Base-by-base conservation (phyloP, 805 yeast genomes). In the Hanseniaspora thailandica region DNA sequence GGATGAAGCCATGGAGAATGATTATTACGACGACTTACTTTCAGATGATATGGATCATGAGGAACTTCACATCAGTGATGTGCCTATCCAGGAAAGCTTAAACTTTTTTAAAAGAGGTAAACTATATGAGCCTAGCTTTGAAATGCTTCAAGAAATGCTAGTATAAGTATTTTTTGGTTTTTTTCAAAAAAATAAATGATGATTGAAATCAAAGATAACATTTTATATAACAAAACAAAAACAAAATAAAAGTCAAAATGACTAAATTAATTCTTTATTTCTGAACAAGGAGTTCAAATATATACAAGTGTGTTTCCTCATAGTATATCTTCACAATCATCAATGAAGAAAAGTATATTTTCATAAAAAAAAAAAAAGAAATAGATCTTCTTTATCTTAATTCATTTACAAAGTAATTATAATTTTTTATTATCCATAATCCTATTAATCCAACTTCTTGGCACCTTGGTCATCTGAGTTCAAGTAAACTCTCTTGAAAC, bases 401-500 rank as follows among this genome's bases (percentile, higher is more conserved):
- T 26, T 43, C n/a, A 17, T 43, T 17, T 28, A 26, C 7, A 26
- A n/a, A 43, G 31, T n/a, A n/a, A n/a, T n/a, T n/a, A n/a, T n/a
- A n/a, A n/a, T n/a, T n/a, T n/a, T n/a, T n/a, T n/a, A n/a, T n/a
- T n/a, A n/a, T n/a, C n/a, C n/a, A n/a, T n/a, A n/a, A n/a, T n/a
- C n/a, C n/a, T n/a, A n/a, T n/a, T 19, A 41, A 25, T 41, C 46
- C 34, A 49, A 20, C 35, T 49, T 49, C 26, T 41, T 49, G 17
- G n/a, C 26, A 41, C 43, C 41, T 19, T 19, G 17, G 28, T 49
- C 53, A 34, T 49, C 47, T 25, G 39, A 25, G 8, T 33, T 49
- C 41, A 49, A 65, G 61, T 72, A 47, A 6, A 47, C 30, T 39
- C 52, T 47, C 31, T 90, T 90, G 63, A 84, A 64, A 47, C 84